Percentiles rank a stretch among this genome's conserved stretches.
Evolutionary conservation across 176 grass and related monocot genomes (phyloP).

Genomic region (Leersia perrieri): DNA sequence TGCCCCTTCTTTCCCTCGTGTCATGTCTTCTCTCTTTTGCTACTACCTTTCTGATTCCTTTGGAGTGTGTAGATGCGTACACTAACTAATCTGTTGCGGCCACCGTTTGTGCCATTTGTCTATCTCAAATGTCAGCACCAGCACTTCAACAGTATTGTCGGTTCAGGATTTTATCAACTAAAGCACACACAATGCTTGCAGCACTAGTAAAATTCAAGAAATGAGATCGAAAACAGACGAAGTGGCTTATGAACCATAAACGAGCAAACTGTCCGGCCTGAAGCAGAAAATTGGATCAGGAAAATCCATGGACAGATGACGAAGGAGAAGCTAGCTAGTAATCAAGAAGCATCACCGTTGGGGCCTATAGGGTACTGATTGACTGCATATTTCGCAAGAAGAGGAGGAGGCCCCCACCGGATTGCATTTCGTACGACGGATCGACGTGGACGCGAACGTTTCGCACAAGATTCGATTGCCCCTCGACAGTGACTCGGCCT

Average conservation of each 20-base stretch:
- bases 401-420: neutral
- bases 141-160: neutral
- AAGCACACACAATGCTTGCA: neutral
- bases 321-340: neutral
- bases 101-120: neutral
- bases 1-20: neutral
- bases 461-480: neutral
- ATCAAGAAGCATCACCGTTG: neutral
- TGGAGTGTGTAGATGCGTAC: neutral
- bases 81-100: neutral
- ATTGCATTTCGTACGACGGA: neutral
- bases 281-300: neutral
- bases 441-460: neutral
- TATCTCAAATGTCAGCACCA: neutral
- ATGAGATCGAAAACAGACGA: neutral
- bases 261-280: neutral
- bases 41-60: neutral
- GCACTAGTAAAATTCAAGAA: no score
- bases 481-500: neutral
- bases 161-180: neutral
- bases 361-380: neutral
- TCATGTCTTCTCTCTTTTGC: neutral
- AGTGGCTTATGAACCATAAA: neutral
- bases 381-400: neutral
- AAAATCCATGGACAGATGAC: neutral